Conservation (phyloP, 2,329 filamentous ascomycete species). For the Zymoseptoria passerinii region DNA sequence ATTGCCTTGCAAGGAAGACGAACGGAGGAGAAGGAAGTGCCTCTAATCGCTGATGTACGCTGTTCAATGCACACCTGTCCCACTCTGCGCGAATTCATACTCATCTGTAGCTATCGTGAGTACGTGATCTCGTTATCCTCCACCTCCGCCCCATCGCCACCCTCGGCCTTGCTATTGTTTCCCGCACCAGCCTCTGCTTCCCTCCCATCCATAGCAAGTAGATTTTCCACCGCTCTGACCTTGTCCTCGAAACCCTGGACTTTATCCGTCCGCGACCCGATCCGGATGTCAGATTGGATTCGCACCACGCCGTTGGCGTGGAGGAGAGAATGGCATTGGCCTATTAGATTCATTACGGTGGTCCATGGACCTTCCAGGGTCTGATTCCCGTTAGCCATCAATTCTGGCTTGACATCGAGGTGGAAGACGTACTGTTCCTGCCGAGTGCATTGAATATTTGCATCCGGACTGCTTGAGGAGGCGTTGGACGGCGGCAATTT, state of each 20-base stretch:
- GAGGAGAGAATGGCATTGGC: conserved; percentile 70
- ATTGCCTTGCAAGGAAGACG: no score
- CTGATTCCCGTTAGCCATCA: neutral
- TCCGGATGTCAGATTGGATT: conserved; percentile 81
- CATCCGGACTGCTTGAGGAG: conserved; percentile 74
- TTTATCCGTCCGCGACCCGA: conserved; percentile 82
- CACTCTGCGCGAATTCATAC: neutral
- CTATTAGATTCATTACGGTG: conserved; percentile 72
- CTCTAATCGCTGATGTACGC: neutral
- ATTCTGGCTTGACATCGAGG: neutral
- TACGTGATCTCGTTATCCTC: neutral
- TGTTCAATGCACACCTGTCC: neutral
- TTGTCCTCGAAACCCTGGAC: conserved; percentile 73
- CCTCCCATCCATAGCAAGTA: conserved; percentile 36
- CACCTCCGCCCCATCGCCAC: neutral
- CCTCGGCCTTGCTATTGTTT: conserved; percentile 1
- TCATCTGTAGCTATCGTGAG: neutral
- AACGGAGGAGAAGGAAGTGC: neutral
- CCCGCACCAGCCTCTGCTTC: neutral
- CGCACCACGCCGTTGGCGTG: conserved; percentile 69
- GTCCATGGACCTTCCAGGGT: conserved; percentile 74
- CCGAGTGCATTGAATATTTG: conserved; percentile 82
- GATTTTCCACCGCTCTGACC: conserved; percentile 52
- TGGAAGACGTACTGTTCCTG: conserved; percentile 54
- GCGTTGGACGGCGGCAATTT: conserved; percentile 82